phyloP scores from a whole-genome alignment of 768 basidiomycete genomes.

The Sporobolomyces pararoseus region DNA sequence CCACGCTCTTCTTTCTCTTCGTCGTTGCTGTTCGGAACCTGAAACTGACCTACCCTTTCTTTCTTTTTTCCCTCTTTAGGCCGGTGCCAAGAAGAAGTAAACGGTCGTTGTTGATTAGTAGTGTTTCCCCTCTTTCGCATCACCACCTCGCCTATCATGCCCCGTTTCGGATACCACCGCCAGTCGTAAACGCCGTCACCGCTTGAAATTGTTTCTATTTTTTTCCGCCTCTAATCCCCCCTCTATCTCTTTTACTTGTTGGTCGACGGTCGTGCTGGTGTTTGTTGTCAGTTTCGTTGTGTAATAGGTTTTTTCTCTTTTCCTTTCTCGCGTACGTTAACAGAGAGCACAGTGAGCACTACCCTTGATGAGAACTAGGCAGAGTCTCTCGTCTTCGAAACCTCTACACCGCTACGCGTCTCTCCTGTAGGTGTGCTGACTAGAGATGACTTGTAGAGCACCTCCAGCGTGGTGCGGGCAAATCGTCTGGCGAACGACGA shows the following conservation, averaged over 20 bases:
- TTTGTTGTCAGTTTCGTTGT: conserved; percentile 7
- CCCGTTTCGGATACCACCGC: conserved; percentile 18
- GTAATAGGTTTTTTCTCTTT: conserved; percentile 7
- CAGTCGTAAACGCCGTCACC: conserved; percentile 4
- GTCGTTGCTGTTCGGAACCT: not conserved
- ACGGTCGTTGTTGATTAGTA: not conserved
- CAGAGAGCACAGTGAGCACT: no score
- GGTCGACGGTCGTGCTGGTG: not conserved
- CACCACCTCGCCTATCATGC: conserved; percentile 9
- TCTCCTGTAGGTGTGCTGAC: no score
- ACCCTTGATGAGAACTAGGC: no score
- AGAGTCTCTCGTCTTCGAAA: no score
- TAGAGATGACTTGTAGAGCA: no score
- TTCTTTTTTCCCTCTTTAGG: not conserved
- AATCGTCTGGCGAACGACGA: no score
- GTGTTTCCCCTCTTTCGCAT: not conserved
- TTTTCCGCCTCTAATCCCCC: not conserved
- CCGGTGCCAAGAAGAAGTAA: conserved; percentile 30
- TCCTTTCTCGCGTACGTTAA: not conserved
- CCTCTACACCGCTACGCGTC: no score
- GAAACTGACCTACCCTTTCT: not conserved
- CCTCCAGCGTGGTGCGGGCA: no score
- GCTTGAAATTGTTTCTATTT: not conserved
- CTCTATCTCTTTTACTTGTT: not conserved
- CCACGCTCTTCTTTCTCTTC: no score